phyloP scores from a whole-genome alignment of 192 early-diverging fungal genomes.

The Phlyctochytrium bullatum region DNA sequence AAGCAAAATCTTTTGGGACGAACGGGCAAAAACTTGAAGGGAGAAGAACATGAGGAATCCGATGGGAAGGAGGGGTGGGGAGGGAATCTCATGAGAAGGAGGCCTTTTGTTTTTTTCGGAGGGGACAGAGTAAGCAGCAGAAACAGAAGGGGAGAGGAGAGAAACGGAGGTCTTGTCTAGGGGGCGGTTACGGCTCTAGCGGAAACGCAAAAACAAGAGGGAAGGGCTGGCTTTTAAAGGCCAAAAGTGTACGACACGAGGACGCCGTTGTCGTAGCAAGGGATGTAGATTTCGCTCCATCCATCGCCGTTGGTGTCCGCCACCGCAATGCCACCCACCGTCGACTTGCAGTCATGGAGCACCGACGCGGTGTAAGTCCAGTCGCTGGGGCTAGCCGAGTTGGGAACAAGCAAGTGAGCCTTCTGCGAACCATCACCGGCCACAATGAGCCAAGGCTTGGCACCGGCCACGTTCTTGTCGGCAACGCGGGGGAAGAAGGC shows the following conservation, averaged over 20 bases:
- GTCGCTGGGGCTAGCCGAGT: constrained; percentile 7
- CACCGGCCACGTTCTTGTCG: background rate
- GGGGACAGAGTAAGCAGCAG: no score
- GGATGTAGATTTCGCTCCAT: constrained; percentile 21
- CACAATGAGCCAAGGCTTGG: constrained; percentile 19
- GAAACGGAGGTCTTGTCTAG: no score
- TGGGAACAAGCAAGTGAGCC: constrained; percentile 15
- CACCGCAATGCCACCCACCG: constrained; percentile 20
- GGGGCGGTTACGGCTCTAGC: no score
- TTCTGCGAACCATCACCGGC: constrained; percentile 19
- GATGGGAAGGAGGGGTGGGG: no score
- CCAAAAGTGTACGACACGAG: constrained; percentile 10
- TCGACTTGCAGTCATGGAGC: constrained; percentile 12
- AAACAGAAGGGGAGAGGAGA: no score
- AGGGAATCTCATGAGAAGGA: no score
- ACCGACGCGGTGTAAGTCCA: constrained; percentile 23
- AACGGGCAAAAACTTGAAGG: no score
- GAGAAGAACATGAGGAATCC: no score
- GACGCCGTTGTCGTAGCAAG: constrained; percentile 23
- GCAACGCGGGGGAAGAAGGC: constrained; percentile 13
- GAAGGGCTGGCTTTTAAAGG: no score
- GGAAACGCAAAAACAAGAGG: no score
- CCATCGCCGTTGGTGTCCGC: constrained; percentile 25
- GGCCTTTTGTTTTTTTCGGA: no score
- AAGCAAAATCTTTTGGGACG: no score